phyloP scores from a whole-genome alignment of 768 basidiomycete species.

The Russula sp. region DNA sequence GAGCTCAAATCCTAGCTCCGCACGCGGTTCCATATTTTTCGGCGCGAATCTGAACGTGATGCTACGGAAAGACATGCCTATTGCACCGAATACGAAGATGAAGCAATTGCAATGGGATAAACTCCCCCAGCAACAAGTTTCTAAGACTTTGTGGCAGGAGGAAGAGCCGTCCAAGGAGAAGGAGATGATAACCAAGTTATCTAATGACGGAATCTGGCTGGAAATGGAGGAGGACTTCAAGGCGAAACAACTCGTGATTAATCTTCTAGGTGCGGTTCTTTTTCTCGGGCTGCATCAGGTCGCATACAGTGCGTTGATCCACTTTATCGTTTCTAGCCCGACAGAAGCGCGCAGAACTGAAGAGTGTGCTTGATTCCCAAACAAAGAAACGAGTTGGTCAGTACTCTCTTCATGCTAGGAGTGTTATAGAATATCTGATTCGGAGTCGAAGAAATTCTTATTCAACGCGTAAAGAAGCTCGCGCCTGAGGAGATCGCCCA shows the following conservation, averaged over 20 bases:
- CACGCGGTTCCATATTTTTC: conserved; percentile 58
- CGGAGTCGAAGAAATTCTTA: conserved; percentile 71
- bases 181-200: conserved; percentile 79
- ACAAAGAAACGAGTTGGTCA: conserved; percentile 92
- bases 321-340: conserved; percentile 47
- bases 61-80: conserved; percentile 78
- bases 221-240: conserved; percentile 99
- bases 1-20: conserved; percentile 45
- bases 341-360: conserved; percentile 83
- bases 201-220: conserved; percentile 83
- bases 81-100: conserved; percentile 88
- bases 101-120: conserved; percentile 99
- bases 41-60: conserved; percentile 57
- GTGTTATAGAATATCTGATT: background rate
- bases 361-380: conserved; percentile 86
- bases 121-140: conserved; percentile 82
- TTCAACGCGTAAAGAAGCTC: conserved; percentile 79
- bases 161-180: conserved; percentile 67
- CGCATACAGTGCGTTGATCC: background rate
- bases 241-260: conserved; percentile 90
- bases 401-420: conserved; percentile 36
- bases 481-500: conserved; percentile 84
- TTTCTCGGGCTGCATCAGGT: background rate
- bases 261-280: conserved; percentile 65
- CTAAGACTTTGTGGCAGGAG: conserved; percentile 81